Conservation (phyloP, 306 rosid species). For the Luffa aegyptiaca region DNA sequence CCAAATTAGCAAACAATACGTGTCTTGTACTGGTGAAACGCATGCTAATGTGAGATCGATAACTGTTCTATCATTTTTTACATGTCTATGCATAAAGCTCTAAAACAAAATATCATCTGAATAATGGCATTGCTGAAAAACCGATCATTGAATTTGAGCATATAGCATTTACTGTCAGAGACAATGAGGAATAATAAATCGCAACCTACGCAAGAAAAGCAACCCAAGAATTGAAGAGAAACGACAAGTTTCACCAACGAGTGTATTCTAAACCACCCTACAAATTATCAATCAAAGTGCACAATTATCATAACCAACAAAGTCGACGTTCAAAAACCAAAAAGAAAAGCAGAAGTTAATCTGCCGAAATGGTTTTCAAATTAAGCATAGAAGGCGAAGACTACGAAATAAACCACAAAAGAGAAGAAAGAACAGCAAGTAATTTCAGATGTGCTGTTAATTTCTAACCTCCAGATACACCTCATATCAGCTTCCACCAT, state of each 20-base stretch:
- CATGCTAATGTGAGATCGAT: background rate
- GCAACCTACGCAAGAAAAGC: background rate
- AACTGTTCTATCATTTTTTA: background rate
- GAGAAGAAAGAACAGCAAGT: background rate
- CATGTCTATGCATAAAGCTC: background rate
- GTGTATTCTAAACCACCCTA: background rate
- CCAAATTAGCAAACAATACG: too few relatives aligned
- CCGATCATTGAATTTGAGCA: background rate
- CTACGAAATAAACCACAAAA: background rate
- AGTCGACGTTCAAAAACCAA: background rate
- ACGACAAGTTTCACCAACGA: background rate
- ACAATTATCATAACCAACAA: background rate
- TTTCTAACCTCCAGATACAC: constrained; percentile 2
- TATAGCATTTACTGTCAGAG: background rate
- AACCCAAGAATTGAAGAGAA: background rate
- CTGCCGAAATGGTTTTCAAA: background rate
- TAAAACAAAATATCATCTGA: background rate
- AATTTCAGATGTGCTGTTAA: background rate
- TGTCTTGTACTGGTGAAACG: background rate
- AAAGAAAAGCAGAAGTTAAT: background rate
- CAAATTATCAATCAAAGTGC: background rate
- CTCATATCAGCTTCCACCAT: background rate
- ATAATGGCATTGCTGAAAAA: background rate
- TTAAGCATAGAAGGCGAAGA: background rate
- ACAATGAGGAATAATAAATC: background rate